Base-by-base conservation (phyloP, 768 basidiomycete species). In the Myochromella boudieri region DNA sequence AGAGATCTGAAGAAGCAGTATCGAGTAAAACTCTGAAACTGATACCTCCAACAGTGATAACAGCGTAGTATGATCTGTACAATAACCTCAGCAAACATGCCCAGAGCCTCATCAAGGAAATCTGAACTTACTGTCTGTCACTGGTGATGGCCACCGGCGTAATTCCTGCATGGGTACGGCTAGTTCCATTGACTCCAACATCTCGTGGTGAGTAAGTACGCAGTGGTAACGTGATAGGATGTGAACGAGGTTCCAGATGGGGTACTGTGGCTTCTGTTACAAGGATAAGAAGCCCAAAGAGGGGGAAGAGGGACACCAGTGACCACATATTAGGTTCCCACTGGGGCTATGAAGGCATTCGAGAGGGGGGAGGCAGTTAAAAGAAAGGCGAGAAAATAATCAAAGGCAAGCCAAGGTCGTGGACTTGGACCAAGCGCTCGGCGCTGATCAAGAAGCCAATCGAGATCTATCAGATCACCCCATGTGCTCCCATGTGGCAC, bases 1-100 rank as follows among this genome's bases (percentile, higher is more conserved):
- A 91, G 10, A 86, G 64, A 67, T 84, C 83, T 12, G 84, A 70
- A 6, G 87, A 90, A 14, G 74, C 89, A 1, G 88, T 91, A 60
- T 91, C 89, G 34, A 91, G 67, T 0, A 79, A 80, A 15, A 82
- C 79, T 12, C 87, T 82, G 55, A 89, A 84, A 56, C 67, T 78
- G 46, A 87, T 77, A 45, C 70, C 68, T 25, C 87, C 89, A 21
- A 75, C 68, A 52, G 76, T 63, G 46, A 90, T 72, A 31, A 85
- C 63, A 15, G 77, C 67, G 55, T 77, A 89, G 58, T 88, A 91
- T 2, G 87, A 81, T 57, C 88, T 90, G 54, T 12, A 51, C 34
- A 17, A 24, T 31, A 39, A 40, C 28, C 26, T 25, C 42, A 32
- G 21, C 43, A 58, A 46, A 54, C 27, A 18, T 44, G 40, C 26